Conservation (phyloP, 2,329 filamentous ascomycete species). For the Fusarium bulbicola region DNA sequence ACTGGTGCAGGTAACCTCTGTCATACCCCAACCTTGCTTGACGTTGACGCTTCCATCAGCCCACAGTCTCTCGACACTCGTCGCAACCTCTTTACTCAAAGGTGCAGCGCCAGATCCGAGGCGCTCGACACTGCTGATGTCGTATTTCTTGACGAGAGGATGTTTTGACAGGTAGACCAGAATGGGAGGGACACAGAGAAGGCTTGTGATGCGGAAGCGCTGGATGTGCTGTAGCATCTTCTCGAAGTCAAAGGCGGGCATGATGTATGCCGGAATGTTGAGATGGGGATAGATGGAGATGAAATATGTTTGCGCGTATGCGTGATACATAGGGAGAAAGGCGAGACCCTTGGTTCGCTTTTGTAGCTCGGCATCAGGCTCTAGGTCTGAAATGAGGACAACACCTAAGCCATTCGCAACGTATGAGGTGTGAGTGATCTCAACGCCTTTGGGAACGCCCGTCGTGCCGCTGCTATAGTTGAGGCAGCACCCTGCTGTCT, state of each 20-base stretch:
- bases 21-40: conserved; percentile 87
- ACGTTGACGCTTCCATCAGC: conserved; percentile 46
- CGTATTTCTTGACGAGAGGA: conserved; percentile 70
- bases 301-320: conserved; percentile 76
- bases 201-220: conserved; percentile 71
- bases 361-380: conserved; percentile 55
- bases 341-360: conserved; percentile 59
- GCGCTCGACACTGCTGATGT: conserved; percentile 70
- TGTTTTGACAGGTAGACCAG: conserved; percentile 77
- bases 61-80: conserved; percentile 61
- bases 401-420: conserved; percentile 74
- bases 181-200: conserved; percentile 78
- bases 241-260: conserved; percentile 79
- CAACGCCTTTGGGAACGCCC: conserved; percentile 83
- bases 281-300: conserved; percentile 65
- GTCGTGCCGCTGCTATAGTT: conserved; percentile 85
- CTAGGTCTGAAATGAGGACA: conserved; percentile 50
- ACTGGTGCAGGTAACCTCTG: conserved; percentile 77
- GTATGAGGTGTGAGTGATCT: conserved; percentile 79
- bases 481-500: conserved; percentile 69
- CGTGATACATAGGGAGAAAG: conserved; percentile 81
- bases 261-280: conserved; percentile 74
- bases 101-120: conserved; percentile 76
- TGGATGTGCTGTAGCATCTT: conserved; percentile 75
- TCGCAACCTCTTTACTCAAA: conserved; percentile 60